Base-by-base conservation (phyloP, 2,329 filamentous ascomycete genomes). In the Shiraia sp. region DNA sequence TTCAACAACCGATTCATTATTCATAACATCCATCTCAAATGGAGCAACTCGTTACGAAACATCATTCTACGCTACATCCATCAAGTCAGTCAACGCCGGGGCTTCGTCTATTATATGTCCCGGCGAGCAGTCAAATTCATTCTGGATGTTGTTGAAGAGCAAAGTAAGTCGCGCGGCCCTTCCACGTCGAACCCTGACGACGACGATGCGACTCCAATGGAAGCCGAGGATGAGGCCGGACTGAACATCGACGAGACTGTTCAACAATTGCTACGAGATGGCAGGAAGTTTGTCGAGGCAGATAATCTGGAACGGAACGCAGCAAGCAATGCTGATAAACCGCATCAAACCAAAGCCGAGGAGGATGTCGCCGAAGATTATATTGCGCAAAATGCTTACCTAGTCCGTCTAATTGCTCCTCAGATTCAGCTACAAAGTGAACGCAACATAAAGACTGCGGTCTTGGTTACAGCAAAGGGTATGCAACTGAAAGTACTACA, bases 1-100 rank as follows among this genome's bases (percentile, higher is more conserved):
- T 99, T 96, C 76, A 93, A 95, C 66, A 99, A 99, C 63, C 87
- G 93, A 2, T 99, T 99, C 74, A 92, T 97, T 57, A 87, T 99
- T 37, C 93, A 99, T 75, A 99, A 99, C 59, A 82, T 95, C 65
- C 93, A 99, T 62, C 75, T 99, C 42, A 99, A 99, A 70, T 99
- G 93, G 93, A 97, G 96, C 73, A 99, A 99, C 59, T 82, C 91
- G 9, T 73, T 99, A 26, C 84, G 93, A 45, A 97, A 99, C 63
- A 96, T 96, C 59, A 93, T 99, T 35, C 80, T 99, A 28, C 88
- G 93, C 16, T 99, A 99, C 68, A 95, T 93, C 50, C 93, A 99
- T 64, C 93, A 99, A 74, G 93, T 95, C 60, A 90, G 91, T 65
- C 95, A 99, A 71, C 82, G 93, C 36, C 85, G 93, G 55, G 95